Base-by-base conservation (phyloP, 192 early-diverging fungal species). In the Coemansia sp. region DNA sequence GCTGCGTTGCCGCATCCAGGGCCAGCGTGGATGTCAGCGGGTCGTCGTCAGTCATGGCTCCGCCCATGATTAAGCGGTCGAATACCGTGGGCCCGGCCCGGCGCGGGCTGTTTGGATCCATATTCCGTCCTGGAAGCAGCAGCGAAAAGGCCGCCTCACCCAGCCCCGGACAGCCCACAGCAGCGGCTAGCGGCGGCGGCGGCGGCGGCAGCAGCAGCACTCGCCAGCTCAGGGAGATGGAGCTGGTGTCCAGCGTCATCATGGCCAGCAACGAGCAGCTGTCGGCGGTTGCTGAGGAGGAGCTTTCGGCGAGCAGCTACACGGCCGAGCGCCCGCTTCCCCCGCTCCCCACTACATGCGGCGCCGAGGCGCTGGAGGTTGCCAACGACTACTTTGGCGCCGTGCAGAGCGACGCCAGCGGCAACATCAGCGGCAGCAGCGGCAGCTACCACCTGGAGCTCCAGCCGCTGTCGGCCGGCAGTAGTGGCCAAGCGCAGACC, bases 11-110 rank as follows among this genome's bases (percentile, higher is more conserved):
- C 3, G 10, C 56, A 18, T 58, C 56, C n/a, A 35, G 56, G n/a
- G 78, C 78, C 0, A 81, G 78, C 47, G 69, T 81, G 13, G 78
- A 81, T 20, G 58, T 75, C 12, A 11, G 33, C 26, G 56, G 33
- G 56, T 36, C 56, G 9, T 35, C 62, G 18, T 2, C 58, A 0
- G 53, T 35, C 13, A 37, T 37, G 5, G 69, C 61, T 20, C 47
- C 61, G 37, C 55, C 78, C 11, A 59, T 50, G 13, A 43, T 81
- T 20, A 75, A 75, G 66, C 69, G 78, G 4, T 75, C 78, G n/a
- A 81, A 81, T 56, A 75, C 78, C 0, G 72, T 81, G n/a, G 78
- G 78, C 3, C 62, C 65, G 9, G 66, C 66, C 2, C 36, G 72
- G 11, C 73, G 78, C 16, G 73, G 78, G 12, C 53, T 75, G 35